These are phyloP conservation scores for Cucumis melo DNA, from an alignment of 306 rosid species.

Conservation along the genomic window DNA sequence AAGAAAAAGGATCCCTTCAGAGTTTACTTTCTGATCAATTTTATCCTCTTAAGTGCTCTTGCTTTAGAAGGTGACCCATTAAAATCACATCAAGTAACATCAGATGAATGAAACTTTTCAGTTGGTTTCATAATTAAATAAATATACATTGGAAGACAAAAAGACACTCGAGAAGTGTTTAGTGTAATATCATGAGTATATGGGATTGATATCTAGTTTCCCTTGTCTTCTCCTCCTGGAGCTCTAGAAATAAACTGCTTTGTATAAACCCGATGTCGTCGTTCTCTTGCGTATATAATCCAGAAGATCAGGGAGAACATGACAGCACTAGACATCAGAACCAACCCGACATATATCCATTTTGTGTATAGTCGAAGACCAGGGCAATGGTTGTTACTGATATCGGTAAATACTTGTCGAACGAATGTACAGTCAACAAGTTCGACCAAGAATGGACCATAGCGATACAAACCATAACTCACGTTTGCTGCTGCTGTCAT, in stretches of 20 bases:
- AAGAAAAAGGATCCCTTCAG: too few species aligned
- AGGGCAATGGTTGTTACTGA: constrained; percentile 42
- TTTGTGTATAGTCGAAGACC: constrained; percentile 14
- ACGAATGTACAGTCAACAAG: constrained; percentile 54
- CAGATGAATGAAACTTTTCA: neutral
- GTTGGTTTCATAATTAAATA: neutral
- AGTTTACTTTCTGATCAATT: too few species aligned
- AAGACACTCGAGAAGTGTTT: neutral
- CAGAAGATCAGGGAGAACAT: constrained; percentile 56
- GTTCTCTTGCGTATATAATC: constrained; percentile 52
- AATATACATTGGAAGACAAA: neutral
- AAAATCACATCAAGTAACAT: neutral
- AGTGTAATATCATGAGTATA: neutral
- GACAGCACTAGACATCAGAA: constrained; percentile 43
- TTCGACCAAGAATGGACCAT: constrained; percentile 45
- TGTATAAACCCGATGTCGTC: constrained; percentile 51
- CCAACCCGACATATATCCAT: constrained; percentile 42
- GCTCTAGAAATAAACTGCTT: constrained; percentile 26
- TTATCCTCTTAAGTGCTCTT: too few species aligned
- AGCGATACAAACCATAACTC: constrained; percentile 42
- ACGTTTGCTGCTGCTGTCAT: constrained; percentile 29
- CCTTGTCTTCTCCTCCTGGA: constrained; percentile 12
- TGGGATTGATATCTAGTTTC: neutral
- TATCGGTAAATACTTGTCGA: constrained; percentile 36
- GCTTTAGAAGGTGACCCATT: neutral